A percentile compares a stretch with the other conserved stretches of the same genome.
Conservation (phyloP, 139 green algal genomes). For the Microglena sp. region DNA sequence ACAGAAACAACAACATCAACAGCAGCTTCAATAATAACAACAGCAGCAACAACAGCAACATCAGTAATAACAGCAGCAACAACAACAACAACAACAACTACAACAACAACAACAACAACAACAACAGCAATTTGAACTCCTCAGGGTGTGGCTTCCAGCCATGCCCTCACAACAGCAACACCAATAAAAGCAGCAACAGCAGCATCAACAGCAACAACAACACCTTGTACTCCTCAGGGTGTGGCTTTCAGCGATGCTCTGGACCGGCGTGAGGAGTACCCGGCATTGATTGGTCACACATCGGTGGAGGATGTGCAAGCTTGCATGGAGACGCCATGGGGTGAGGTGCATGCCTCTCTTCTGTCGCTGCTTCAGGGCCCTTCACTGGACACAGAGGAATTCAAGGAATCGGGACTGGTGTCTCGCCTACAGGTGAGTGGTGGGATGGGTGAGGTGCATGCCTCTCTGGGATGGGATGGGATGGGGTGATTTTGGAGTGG, state of each 20-base stretch:
- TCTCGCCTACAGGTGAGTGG: background rate
- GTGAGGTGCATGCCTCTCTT: slow-evolving; percentile 34
- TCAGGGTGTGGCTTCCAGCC: slow-evolving; percentile 45
- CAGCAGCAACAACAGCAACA: background rate
- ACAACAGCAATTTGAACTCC: background rate
- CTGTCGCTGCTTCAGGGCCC: slow-evolving; percentile 26
- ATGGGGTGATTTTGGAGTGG: too few relatives aligned
- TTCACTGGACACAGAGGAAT: background rate
- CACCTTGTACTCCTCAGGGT: too few relatives aligned
- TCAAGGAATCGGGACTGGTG: background rate
- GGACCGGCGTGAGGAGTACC: slow-evolving; percentile 27
- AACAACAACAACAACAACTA: background rate
- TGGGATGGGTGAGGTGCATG: slow-evolving; percentile 38
- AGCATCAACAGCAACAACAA: background rate
- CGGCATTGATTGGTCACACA: slow-evolving; percentile 27
- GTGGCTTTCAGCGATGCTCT: slow-evolving; percentile 48
- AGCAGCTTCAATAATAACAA: too few relatives aligned
- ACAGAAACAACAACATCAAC: too few relatives aligned
- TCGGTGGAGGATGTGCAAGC: slow-evolving; percentile 30
- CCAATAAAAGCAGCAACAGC: background rate
- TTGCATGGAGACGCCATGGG: slow-evolving; percentile 26
- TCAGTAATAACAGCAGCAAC: background rate
- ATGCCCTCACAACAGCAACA: background rate
- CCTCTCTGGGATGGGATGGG: too few relatives aligned
- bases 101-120: too few relatives aligned